phyloP scores from a whole-genome alignment of 129 eudicot species.

The Lactuca sativa region DNA sequence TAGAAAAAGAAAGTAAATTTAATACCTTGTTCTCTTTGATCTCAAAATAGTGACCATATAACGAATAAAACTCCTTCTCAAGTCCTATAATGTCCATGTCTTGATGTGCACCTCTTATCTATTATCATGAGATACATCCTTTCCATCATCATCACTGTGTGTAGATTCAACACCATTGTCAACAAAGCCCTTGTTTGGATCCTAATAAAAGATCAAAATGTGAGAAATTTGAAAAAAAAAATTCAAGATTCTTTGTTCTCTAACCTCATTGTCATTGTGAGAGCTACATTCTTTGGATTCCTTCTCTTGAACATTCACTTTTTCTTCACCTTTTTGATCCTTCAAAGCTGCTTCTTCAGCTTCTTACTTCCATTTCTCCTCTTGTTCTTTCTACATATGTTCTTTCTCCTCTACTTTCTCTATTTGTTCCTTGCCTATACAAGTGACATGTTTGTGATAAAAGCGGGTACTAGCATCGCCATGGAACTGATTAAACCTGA shows the following conservation, averaged over 20 bases:
- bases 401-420: conserved; percentile 94
- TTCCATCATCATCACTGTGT: conserved; percentile 33
- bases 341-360: conserved; percentile 54
- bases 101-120: conserved; percentile 39
- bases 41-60: conserved; percentile 83
- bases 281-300: conserved; percentile 39
- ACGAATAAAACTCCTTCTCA: conserved; percentile 87
- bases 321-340: conserved; percentile 41
- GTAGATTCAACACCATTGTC: conserved; percentile 33
- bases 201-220: conserved; percentile 39
- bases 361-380: conserved; percentile 75
- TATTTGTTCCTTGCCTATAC: conserved; percentile 87
- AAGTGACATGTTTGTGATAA: no score
- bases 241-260: conserved; percentile 5
- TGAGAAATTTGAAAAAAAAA: background rate
- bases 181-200: conserved; percentile 33
- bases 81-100: conserved; percentile 64
- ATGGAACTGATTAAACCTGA: no score
- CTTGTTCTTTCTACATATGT: conserved; percentile 81
- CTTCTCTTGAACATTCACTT: conserved; percentile 37
- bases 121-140: conserved; percentile 35
- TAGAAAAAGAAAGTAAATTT: conserved; percentile 20
- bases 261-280: conserved; percentile 36
- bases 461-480: no score
- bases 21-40: conserved; percentile 78